Base-by-base conservation (phyloP, 225 moss, liverwort and hornwort genomes). In the Straminergon stramineum region DNA sequence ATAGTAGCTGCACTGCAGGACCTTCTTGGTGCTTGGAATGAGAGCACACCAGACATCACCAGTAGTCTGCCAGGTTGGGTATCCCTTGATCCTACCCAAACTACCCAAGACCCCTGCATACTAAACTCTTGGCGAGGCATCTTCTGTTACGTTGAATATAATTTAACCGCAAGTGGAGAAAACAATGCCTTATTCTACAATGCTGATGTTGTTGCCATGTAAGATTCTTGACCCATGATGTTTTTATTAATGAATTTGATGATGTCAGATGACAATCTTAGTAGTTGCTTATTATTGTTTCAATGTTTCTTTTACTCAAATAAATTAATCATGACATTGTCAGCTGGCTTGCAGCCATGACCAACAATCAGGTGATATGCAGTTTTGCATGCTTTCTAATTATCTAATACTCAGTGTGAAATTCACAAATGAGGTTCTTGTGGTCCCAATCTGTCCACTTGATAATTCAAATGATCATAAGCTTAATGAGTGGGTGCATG, bases 291-390 rank as follows among this genome's bases (percentile, higher is more conserved):
- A 17, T 10, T 79, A 79, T 6, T 56, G 4, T 10, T 24, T 37
- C 7, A n/a, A n/a, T n/a, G n/a, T n/a, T 24, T 37, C 7, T 27
- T 76, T 76, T 51, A 52, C 5, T 76, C 22, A 2, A 22, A 21
- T 20, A 31, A 30, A 4, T 43, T 6, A 11, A 34, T 77, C 0
- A 0, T 74, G 2, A 11, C 0, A n/a, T n/a, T 45, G 0, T 74
- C 1, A 17, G 0, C 10, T 73, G 6, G 10, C 9, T 3, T 63
- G 65, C 17, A 83, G 2, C 22, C 15, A 48, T 82, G 56, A 4
- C 4, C 10, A 23, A 1, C 24, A 79, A 23, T 32, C 4, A 2
- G 9, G 30, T 48, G 11, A 34, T 77, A 18, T 77, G 5, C n/a
- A n/a, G n/a, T 52, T 52, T 52, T 51, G 21, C 5, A 66, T 35